Base-by-base conservation (phyloP, 805 yeast genomes). In the Lachancea meyersii region DNA sequence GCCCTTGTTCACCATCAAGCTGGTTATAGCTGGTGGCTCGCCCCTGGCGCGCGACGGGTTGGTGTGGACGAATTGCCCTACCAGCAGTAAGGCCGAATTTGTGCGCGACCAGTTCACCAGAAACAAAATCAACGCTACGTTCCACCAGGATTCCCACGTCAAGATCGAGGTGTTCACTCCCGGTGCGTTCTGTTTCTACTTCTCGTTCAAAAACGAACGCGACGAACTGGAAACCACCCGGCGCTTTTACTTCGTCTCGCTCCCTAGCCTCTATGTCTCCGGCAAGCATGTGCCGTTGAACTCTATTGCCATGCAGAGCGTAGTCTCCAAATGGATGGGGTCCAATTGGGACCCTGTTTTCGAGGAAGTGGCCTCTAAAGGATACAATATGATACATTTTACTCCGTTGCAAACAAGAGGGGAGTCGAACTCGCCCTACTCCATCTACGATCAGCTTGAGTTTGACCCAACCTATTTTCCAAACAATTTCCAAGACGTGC, bases 301-400 rank as follows among this genome's bases (percentile, higher is more conserved):
- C 56, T 74, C 89, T 7, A 74, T 91, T 48, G 82, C 86, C 37
- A 69, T 91, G 58, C 93, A 89, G 62, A 77, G 95, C 1, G 80
- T 93, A 31, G 77, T 91, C 3, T 86, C 96, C 31, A 91, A 91
- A 66, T 87, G 96, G 91, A 76, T 89, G 66, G 96, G 97, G 1
- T 73, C 77, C 1, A 62, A 63, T 38, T 91, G 97, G 97, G 76
- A 77, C 44, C 59, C 64, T 1, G 67, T 84, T 44, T 84, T 91
- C 45, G 59, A 61, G 1, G 74, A 75, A 35, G 74, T 91, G 35
- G 65, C 80, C 13, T 59, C 65, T 7, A 93, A 93, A 63, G 89
- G 93, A 17, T 91, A 91, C 68, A 93, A 93, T 63, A 86, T 91
- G 96, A 70, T 93, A 34, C 98, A 91, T 68, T 91, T 91, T 61